These are phyloP conservation scores for Colletotrichum trifolii DNA, from an alignment of 2,329 filamentous ascomycete genomes.

Conservation along the genomic window DNA sequence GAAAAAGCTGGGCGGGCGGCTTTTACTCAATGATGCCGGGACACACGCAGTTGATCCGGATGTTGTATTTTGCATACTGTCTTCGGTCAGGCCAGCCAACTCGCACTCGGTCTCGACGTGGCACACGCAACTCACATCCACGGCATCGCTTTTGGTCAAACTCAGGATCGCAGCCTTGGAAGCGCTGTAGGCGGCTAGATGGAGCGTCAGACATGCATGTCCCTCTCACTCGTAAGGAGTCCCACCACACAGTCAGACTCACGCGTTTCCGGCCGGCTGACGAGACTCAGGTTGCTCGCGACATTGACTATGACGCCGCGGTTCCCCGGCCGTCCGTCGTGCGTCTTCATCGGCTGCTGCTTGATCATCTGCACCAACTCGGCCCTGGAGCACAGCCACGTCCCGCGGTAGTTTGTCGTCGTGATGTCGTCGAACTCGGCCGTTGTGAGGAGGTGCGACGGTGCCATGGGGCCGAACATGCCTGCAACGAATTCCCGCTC, in stretches of 20 bases:
- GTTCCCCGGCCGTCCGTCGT: constrained; percentile 54
- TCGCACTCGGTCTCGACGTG: too few relatives aligned
- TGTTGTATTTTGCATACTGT: constrained; percentile 56
- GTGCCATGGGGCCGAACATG: constrained; percentile 50
- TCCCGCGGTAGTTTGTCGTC: constrained; percentile 55
- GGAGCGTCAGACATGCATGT: not conserved
- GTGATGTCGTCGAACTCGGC: constrained; percentile 56
- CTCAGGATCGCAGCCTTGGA: constrained; percentile 58
- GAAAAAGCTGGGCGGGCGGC: not conserved
- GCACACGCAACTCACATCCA: constrained; percentile 49
- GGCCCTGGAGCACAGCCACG: constrained; percentile 56
- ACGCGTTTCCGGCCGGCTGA: constrained; percentile 54
- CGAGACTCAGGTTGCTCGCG: constrained; percentile 55
- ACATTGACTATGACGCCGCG: constrained; percentile 59
- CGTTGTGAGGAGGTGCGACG: constrained; percentile 47
- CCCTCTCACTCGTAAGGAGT: too few relatives aligned
- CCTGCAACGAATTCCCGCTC: constrained; percentile 37
- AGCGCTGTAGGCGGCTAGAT: constrained; percentile 55
- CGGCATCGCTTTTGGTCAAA: constrained; percentile 59
- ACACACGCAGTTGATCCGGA: constrained; percentile 58
- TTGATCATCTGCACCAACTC: constrained; percentile 55
- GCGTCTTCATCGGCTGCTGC: constrained; percentile 54
- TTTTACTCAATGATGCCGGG: constrained; percentile 55
- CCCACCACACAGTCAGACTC: constrained; percentile 30
- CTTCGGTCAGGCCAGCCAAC: not conserved